Percentiles rank a stretch among this genome's conserved stretches.
phyloP scores from a whole-genome alignment of 352 stramenopile species.

The Globisporangium mamillatum region DNA sequence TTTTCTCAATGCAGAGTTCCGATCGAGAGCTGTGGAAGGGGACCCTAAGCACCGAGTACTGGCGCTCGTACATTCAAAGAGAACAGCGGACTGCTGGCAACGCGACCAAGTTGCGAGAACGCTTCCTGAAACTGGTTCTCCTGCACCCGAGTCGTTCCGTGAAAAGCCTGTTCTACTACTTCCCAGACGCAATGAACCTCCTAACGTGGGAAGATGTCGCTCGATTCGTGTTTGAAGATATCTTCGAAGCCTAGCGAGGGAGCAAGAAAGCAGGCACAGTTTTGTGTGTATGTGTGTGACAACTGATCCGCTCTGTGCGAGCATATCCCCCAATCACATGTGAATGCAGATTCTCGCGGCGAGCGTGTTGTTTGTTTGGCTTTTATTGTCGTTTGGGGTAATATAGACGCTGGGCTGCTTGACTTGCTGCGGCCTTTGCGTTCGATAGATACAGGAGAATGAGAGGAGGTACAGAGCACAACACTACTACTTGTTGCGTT shows the following conservation, averaged over 20 bases:
- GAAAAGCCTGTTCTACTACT: constrained; percentile 70
- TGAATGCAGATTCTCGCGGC: background rate
- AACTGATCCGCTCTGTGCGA: background rate
- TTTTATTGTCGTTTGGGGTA: constrained; percentile 11
- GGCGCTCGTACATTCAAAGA: constrained; percentile 62
- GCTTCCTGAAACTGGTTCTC: constrained; percentile 71
- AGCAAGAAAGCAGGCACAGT: background rate
- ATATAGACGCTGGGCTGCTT: constrained; percentile 13
- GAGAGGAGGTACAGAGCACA: constrained; percentile 10
- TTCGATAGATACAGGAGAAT: constrained; percentile 24
- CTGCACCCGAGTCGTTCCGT: constrained; percentile 76
- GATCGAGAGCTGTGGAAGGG: constrained; percentile 58
- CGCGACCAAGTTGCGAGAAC: constrained; percentile 35
- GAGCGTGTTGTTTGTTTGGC: constrained; percentile 10
- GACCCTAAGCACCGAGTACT: constrained; percentile 62
- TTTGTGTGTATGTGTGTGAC: background rate
- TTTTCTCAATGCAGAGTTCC: constrained; percentile 47
- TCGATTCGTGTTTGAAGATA: constrained; percentile 52
- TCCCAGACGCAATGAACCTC: constrained; percentile 35
- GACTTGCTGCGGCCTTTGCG: constrained; percentile 9
- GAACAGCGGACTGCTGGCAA: constrained; percentile 23
- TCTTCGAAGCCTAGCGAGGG: constrained; percentile 32
- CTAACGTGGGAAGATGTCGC: constrained; percentile 66
- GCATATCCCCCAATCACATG: background rate
- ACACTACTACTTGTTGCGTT: constrained; percentile 22